phyloP scores from a whole-genome alignment of 805 yeast genomes.

The Cyberlindnera subsufficiens region DNA sequence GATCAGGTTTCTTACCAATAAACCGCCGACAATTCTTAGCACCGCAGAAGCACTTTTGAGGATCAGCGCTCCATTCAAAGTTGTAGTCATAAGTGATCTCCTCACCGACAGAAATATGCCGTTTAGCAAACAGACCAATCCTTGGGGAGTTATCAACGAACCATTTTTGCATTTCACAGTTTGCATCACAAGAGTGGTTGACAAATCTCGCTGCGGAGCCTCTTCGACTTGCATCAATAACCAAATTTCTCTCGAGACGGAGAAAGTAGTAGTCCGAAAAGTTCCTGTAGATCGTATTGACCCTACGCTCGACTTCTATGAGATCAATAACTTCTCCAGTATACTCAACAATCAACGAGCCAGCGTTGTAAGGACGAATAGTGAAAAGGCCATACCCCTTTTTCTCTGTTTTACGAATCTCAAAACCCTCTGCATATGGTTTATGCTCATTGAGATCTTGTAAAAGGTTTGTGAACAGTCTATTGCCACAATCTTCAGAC shows the following conservation, averaged over 20 bases:
- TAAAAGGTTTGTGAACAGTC: conserved; percentile 26
- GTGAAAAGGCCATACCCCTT: conserved; percentile 41
- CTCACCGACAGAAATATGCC: conserved; percentile 31
- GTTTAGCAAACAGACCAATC: conserved; percentile 40
- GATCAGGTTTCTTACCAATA: conserved; percentile 25
- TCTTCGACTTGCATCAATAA: conserved; percentile 37
- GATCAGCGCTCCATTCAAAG: conserved; percentile 38
- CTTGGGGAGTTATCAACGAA: conserved; percentile 38
- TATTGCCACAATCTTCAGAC: conserved; percentile 29
- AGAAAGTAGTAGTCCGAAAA: conserved; percentile 34
- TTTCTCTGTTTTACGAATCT: conserved; percentile 30
- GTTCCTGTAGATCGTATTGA: conserved; percentile 28
- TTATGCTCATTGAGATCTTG: conserved; percentile 9
- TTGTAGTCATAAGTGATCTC: conserved; percentile 46
- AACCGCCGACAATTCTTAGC: conserved; percentile 34
- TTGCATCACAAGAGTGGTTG: conserved; percentile 45
- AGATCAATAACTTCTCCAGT: conserved; percentile 43
- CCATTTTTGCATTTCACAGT: conserved; percentile 45
- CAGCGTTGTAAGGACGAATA: conserved; percentile 29
- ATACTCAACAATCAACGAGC: conserved; percentile 39
- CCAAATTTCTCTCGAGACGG: conserved; percentile 35
- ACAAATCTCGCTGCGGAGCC: conserved; percentile 47
- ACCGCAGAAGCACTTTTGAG: conserved; percentile 41
- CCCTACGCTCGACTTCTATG: conserved; percentile 31
- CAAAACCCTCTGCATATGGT: conserved; percentile 25